Percentiles rank a stretch among this genome's conserved stretches.
phyloP scores from a whole-genome alignment of 169 alveolate species.

The Neospora caninum region DNA sequence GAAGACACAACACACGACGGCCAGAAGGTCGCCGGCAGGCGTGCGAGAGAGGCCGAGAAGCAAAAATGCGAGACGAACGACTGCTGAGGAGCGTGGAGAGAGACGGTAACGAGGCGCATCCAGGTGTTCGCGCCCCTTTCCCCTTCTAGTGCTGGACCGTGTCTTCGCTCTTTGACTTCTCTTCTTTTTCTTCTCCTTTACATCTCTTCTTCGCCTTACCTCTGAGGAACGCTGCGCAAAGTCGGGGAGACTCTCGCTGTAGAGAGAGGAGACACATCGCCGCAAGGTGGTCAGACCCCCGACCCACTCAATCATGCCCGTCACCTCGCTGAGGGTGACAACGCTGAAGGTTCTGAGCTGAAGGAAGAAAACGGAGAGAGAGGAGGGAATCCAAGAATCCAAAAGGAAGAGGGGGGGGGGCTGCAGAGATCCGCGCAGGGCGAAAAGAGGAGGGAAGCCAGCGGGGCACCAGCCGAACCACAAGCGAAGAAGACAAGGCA shows the following conservation, averaged over 20 bases:
- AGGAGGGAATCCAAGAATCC: neutral
- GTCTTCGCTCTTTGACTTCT: no score
- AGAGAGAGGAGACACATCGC: constrained; percentile 8
- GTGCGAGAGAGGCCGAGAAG: no score
- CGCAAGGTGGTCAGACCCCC: constrained; percentile 78
- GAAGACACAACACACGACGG: no score
- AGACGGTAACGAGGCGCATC: no score
- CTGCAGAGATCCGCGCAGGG: neutral
- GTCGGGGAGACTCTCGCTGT: constrained; percentile 22
- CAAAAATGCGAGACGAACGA: no score
- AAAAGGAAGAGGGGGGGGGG: neutral
- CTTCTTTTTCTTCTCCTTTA: no score
- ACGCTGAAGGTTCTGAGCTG: constrained; percentile 83
- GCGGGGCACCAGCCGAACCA: no score
- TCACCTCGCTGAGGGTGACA: constrained; percentile 87
- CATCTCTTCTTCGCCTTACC: neutral
- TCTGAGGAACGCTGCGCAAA: neutral
- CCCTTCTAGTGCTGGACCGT: no score
- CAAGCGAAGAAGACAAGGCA: neutral
- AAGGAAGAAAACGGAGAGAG: neutral
- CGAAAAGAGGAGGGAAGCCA: no score
- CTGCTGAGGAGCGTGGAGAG: no score
- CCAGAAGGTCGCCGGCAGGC: no score
- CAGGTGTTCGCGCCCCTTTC: no score
- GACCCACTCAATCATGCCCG: constrained; percentile 95